Evolutionary conservation across 495 filamentous ascomycete species (phyloP).

Genomic region (Delitschia confertaspora): DNA sequence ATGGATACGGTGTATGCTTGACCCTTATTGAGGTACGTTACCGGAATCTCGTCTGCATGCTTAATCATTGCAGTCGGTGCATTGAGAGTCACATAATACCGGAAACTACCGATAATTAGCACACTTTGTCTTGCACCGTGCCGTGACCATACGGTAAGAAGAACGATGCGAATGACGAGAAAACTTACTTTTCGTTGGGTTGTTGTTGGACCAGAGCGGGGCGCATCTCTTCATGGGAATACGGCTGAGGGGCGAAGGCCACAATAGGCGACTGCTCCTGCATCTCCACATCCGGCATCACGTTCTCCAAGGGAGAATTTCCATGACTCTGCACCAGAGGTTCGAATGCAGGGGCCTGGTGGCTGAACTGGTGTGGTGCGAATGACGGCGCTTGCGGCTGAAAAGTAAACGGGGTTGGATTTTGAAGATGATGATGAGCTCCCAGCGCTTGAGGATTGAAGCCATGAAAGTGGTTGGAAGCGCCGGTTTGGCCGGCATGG

Average conservation of each 20-base stretch:
- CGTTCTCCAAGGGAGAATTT: constrained; percentile 51
- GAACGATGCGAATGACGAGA: background rate
- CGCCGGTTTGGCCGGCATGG: constrained; percentile 41
- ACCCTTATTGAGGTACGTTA: constrained; percentile 95
- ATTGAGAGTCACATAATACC: constrained; percentile 81
- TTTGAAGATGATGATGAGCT: constrained; percentile 59
- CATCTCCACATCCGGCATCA: constrained; percentile 37
- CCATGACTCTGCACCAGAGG: constrained; percentile 59
- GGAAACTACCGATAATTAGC: constrained; percentile 56
- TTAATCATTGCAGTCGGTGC: constrained; percentile 97
- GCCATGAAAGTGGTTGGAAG: constrained; percentile 45
- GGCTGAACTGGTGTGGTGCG: constrained; percentile 71
- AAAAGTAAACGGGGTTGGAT: constrained; percentile 64
- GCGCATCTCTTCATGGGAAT: constrained; percentile 26
- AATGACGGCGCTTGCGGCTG: constrained; percentile 48
- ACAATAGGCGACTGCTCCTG: constrained; percentile 34
- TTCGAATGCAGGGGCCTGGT: constrained; percentile 67
- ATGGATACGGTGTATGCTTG: constrained; percentile 80
- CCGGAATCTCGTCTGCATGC: constrained; percentile 73
- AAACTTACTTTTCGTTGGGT: constrained; percentile 33
- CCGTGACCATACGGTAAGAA: background rate
- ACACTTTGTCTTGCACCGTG: background rate
- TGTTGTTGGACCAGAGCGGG: constrained; percentile 25
- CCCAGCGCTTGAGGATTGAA: constrained; percentile 50
- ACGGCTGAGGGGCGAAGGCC: constrained; percentile 30